Conservation (phyloP, 192 early-diverging fungal species). For the Coemansia sp. region DNA sequence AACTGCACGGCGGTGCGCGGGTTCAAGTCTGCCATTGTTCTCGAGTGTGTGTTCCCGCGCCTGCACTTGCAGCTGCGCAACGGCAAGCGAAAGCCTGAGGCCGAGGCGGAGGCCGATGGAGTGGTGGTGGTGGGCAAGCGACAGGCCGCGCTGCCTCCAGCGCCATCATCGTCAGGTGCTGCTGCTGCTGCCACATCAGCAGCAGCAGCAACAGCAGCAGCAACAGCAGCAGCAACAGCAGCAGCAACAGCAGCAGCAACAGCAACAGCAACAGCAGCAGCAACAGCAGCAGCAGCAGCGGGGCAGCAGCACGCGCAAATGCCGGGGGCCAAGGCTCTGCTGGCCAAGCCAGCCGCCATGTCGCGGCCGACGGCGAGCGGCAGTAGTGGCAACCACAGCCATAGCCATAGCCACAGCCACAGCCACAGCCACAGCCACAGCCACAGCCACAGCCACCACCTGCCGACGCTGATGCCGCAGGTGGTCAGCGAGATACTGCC, state of each 20-base stretch:
- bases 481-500: conserved; percentile 10
- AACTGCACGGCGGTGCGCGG: conserved; percentile 27
- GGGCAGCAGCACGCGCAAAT: conserved; percentile 6
- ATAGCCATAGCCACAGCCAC: background rate
- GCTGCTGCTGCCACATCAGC: no score
- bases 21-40: conserved; percentile 39
- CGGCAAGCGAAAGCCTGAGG: conserved; percentile 26
- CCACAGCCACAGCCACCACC: background rate
- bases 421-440: background rate
- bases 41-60: conserved; percentile 45
- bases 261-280: no score
- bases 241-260: no score
- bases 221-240: no score
- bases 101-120: background rate
- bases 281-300: background rate
- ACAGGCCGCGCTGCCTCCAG: conserved; percentile 11
- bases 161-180: background rate
- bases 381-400: no score
- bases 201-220: no score
- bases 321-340: conserved; percentile 22
- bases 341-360: conserved; percentile 12
- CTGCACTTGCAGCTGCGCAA: conserved; percentile 23
- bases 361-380: background rate
- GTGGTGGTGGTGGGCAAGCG: conserved; percentile 9
- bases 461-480: conserved; percentile 17